Percentiles rank a stretch among this genome's conserved stretches.
Evolutionary conservation across 352 stramenopile genomes (phyloP).

Genomic region (Blastocystis sp.): DNA sequence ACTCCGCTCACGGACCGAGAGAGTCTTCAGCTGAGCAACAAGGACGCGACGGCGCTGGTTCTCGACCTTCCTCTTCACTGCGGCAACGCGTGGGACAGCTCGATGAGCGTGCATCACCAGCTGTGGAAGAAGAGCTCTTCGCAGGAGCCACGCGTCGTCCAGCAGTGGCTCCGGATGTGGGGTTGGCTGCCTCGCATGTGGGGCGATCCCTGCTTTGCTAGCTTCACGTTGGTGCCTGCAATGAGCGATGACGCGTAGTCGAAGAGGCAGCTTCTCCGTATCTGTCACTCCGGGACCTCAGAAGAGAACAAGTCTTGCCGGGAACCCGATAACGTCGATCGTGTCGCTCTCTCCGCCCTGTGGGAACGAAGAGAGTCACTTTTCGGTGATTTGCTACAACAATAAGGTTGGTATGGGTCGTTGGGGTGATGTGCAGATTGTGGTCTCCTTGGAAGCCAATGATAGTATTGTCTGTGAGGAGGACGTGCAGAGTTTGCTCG

Average conservation of each 20-base stretch:
- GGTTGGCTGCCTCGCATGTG: slow-evolving; percentile 42
- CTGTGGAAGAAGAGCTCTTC: slow-evolving; percentile 41
- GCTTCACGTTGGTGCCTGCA: background rate
- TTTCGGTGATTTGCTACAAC: slow-evolving; percentile 52
- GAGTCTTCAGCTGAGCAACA: slow-evolving; percentile 14
- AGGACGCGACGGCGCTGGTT: slow-evolving; percentile 20
- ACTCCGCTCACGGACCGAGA: background rate
- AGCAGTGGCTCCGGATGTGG: slow-evolving; percentile 48
- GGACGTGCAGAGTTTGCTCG: slow-evolving; percentile 15
- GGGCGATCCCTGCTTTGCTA: slow-evolving; percentile 25
- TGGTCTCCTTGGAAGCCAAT: slow-evolving; percentile 16
- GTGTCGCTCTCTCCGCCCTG: background rate
- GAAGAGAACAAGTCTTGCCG: background rate
- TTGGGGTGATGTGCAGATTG: background rate
- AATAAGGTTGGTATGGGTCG: slow-evolving; percentile 2
- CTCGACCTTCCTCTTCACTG: slow-evolving; percentile 4
- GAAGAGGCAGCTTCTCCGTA: slow-evolving; percentile 50
- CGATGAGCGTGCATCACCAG: slow-evolving; percentile 57
- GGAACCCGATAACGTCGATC: slow-evolving; percentile 64
- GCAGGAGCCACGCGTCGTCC: slow-evolving; percentile 10
- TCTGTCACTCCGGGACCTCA: slow-evolving; percentile 45
- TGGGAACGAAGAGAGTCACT: slow-evolving; percentile 57
- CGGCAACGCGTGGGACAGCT: slow-evolving; percentile 8
- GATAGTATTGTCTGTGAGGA: slow-evolving; percentile 1
- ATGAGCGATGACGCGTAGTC: slow-evolving; percentile 1